Percentiles rank a stretch among this genome's conserved stretches.
Conservation (phyloP, 768 basidiomycete species). For the Nevesoporus exiguus region DNA sequence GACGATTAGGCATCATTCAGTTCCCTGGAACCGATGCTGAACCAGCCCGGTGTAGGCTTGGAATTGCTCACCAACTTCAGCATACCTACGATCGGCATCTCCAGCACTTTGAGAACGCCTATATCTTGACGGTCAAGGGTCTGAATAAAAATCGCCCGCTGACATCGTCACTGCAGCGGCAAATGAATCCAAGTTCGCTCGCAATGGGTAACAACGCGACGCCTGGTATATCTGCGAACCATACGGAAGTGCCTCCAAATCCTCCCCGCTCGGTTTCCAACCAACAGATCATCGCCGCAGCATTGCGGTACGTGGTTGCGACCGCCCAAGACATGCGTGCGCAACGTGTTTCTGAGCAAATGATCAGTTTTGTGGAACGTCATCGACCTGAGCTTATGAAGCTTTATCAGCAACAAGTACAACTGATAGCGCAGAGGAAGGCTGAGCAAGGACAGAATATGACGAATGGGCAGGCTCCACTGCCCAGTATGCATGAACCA, state of each 20-base stretch:
- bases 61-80: conserved; percentile 54
- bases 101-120: conserved; percentile 51
- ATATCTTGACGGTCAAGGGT: conserved; percentile 39
- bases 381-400: conserved; percentile 38
- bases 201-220: conserved; percentile 9
- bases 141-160: too few relatives aligned
- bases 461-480: conserved; percentile 15
- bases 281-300: conserved; percentile 39
- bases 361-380: conserved; percentile 56
- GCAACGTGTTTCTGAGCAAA: conserved; percentile 44
- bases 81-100: conserved; percentile 62
- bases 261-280: conserved; percentile 5
- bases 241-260: conserved; percentile 21
- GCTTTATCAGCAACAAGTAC: conserved; percentile 26
- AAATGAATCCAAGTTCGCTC: conserved; percentile 12
- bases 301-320: conserved; percentile 47
- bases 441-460: conserved; percentile 25
- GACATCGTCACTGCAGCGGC: conserved; percentile 15
- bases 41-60: conserved; percentile 61
- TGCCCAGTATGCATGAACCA: conserved; percentile 23
- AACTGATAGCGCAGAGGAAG: conserved; percentile 16
- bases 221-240: conserved; percentile 10
- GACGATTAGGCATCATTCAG: conserved; percentile 60
- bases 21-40: conserved; percentile 60
- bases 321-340: conserved; percentile 51